These are phyloP conservation scores for Boletus barrowsii DNA, from an alignment of 768 basidiomycete genomes.

Conservation along the genomic window DNA sequence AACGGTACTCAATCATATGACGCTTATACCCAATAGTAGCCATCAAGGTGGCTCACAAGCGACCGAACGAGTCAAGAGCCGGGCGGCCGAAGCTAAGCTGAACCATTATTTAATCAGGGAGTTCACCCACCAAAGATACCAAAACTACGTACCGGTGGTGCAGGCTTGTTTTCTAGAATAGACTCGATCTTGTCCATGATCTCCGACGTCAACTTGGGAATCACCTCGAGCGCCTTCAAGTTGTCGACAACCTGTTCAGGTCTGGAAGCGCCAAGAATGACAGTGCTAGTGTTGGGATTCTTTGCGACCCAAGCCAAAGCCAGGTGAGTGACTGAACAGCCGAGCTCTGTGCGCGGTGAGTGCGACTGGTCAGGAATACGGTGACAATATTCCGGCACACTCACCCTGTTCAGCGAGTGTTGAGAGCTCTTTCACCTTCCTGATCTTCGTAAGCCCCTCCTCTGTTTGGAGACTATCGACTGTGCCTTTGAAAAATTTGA, in stretches of 20 bases:
- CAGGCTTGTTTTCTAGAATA: constrained; percentile 44
- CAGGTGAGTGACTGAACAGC: constrained; percentile 43
- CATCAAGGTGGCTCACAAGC: constrained; percentile 2
- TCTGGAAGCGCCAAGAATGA: constrained; percentile 48
- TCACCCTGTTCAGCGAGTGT: constrained; percentile 39
- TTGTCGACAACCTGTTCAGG: constrained; percentile 48
- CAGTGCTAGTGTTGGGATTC: constrained; percentile 47
- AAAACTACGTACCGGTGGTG: constrained; percentile 31
- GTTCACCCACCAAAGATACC: constrained; percentile 43
- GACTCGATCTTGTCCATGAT: constrained; percentile 49
- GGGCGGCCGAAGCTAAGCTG: constrained; percentile 30
- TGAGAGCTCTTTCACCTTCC: constrained; percentile 48
- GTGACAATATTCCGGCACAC: not conserved
- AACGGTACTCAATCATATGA: not conserved
- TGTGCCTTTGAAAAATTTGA: constrained; percentile 43
- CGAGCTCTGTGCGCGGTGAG: constrained; percentile 35
- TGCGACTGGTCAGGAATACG: not conserved
- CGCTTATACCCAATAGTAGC: not conserved
- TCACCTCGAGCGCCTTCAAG: constrained; percentile 49
- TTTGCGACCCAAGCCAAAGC: constrained; percentile 57
- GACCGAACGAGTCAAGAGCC: constrained; percentile 26
- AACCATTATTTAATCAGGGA: not conserved
- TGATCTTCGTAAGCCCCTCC: constrained; percentile 44
- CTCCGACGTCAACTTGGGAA: constrained; percentile 53
- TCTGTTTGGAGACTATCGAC: constrained; percentile 41